Conservation (phyloP, 164 flowering plant species). For the Saururus chinensis region DNA sequence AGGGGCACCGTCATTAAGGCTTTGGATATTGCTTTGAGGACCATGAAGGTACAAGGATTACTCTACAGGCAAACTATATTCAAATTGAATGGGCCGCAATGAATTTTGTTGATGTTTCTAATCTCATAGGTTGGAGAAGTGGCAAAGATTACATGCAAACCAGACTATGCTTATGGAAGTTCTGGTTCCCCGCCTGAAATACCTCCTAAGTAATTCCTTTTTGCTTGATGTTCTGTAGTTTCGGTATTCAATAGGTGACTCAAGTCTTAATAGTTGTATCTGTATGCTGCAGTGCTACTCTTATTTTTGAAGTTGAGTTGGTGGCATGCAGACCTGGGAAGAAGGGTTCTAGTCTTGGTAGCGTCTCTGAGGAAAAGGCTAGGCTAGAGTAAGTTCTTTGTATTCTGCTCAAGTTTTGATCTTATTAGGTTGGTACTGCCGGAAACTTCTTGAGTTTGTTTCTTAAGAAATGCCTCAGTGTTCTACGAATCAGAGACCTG, state of each 20-base stretch:
- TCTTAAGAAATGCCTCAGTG: no score
- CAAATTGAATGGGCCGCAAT: not conserved
- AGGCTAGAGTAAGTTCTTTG: constrained; percentile 65
- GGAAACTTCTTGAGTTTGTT: no score
- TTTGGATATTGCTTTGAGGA: constrained; percentile 84
- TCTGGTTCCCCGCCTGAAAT: constrained; percentile 97
- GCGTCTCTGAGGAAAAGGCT: constrained; percentile 79
- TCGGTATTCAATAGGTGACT: not conserved
- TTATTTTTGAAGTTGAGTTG: constrained; percentile 87
- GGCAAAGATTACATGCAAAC: constrained; percentile 81
- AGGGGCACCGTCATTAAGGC: constrained; percentile 75
- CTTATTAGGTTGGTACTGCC: no score
- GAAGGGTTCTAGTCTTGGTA: constrained; percentile 59
- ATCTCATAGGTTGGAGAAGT: constrained; percentile 75
- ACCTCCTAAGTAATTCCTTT: constrained; percentile 60
- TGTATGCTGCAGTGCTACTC: constrained; percentile 58
- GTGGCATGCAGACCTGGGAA: constrained; percentile 76
- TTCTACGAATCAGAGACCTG: no score
- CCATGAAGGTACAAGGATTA: constrained; percentile 64
- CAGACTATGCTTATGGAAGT: constrained; percentile 92
- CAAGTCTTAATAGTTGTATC: not conserved
- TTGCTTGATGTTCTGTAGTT: not conserved
- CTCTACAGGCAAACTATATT: not conserved
- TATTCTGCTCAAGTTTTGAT: not conserved
- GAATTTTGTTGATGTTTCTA: not conserved